Conservation (phyloP, 352 stramenopile species). For the Globisporangium polare region DNA sequence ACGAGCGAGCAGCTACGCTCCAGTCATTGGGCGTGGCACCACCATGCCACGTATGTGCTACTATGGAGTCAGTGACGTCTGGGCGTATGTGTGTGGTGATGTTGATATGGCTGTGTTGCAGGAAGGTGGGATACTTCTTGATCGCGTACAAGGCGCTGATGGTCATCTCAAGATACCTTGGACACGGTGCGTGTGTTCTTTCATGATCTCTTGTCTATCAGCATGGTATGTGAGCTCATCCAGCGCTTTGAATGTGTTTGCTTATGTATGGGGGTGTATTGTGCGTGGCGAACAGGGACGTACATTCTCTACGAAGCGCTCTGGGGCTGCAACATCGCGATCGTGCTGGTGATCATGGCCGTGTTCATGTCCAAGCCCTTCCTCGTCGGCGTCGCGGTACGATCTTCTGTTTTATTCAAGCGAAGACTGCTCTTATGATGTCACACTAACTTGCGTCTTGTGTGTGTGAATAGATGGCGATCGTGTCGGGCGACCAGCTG, state of each 20-base stretch:
- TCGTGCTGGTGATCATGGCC: slow-evolving; percentile 60
- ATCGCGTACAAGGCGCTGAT: slow-evolving; percentile 46
- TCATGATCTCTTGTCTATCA: not conserved
- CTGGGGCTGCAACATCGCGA: slow-evolving; percentile 79
- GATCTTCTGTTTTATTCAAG: slow-evolving; percentile 7
- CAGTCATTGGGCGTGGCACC: not conserved
- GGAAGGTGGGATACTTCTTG: slow-evolving; percentile 49
- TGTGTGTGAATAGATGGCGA: slow-evolving; percentile 89
- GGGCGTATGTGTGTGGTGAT: not conserved
- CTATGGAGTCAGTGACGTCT: not conserved
- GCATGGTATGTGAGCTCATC: not conserved
- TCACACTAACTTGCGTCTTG: not conserved
- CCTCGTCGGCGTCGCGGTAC: slow-evolving; percentile 70
- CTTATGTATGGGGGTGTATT: not conserved
- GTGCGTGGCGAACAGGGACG: slow-evolving; percentile 28
- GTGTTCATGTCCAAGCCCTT: slow-evolving; percentile 77
- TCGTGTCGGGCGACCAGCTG: slow-evolving; percentile 91
- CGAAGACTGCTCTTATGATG: not conserved
- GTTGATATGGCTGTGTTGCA: slow-evolving; percentile 11
- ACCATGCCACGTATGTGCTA: slow-evolving; percentile 9
- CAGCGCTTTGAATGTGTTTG: not conserved
- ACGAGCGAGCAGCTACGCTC: slow-evolving; percentile 1
- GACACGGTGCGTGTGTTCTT: slow-evolving; percentile 48
- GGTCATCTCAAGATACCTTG: slow-evolving; percentile 45
- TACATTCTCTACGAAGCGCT: slow-evolving; percentile 78